Evolutionary conservation across 129 eudicot genomes (phyloP).

Genomic region (Helichrysum umbraculigerum): DNA sequence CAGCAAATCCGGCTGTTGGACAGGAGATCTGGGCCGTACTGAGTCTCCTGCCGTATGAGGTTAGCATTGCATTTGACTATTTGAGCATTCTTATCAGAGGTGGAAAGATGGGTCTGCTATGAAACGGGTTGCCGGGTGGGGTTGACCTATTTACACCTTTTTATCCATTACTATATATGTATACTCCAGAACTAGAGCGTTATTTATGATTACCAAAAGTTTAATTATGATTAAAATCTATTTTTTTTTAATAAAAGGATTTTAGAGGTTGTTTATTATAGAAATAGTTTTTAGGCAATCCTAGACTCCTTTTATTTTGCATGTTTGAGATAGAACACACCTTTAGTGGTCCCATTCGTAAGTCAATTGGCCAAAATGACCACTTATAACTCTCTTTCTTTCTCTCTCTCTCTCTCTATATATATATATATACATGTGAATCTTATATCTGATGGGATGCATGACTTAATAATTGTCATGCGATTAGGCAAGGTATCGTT

Average conservation of each 20-base stretch:
- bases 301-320: too few species aligned
- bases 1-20: constrained; percentile 98
- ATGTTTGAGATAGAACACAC: too few species aligned
- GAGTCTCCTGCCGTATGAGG: constrained; percentile 98
- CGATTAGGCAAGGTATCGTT: constrained; percentile 80
- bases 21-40: constrained; percentile 96
- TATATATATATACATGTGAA: neutral
- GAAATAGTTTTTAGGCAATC: too few species aligned
- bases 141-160: neutral
- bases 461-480: constrained; percentile 27
- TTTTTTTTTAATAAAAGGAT: neutral
- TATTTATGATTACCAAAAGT: neutral
- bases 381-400: neutral
- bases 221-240: too few species aligned
- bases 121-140: neutral
- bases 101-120: neutral
- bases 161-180: neutral
- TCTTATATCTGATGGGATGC: constrained; percentile 13
- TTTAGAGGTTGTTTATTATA: too few species aligned
- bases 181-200: neutral
- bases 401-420: too few species aligned
- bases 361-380: neutral
- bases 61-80: constrained; percentile 26
- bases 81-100: neutral
- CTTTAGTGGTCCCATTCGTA: too few species aligned